Evolutionary conservation across 2,329 filamentous ascomycete species (phyloP).

Genomic region (Mycogone perniciosa): DNA sequence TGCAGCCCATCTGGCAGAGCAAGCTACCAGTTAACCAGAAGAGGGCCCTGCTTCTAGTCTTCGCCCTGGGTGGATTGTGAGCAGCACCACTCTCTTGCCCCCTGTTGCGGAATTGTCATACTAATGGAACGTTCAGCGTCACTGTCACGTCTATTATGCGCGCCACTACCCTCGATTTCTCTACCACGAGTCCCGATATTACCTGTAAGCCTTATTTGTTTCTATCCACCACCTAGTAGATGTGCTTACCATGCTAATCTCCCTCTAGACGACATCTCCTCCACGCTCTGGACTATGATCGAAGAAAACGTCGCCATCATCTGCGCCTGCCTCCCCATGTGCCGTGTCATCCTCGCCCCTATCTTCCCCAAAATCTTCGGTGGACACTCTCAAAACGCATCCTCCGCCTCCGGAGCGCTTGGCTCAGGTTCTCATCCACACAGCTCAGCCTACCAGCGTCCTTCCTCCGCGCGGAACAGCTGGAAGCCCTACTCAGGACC

Average conservation of each 20-base stretch:
- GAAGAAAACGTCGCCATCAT: slow-evolving; percentile 35
- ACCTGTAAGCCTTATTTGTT: slow-evolving; percentile 23
- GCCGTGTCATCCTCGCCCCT: slow-evolving; percentile 31
- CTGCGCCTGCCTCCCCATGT: slow-evolving; percentile 35
- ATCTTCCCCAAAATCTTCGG: slow-evolving; percentile 31
- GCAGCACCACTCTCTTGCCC: slow-evolving; percentile 14
- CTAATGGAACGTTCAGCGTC: slow-evolving; percentile 19
- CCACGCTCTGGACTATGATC: slow-evolving; percentile 34
- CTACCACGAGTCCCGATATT: slow-evolving; percentile 31
- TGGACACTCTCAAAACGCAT: slow-evolving; percentile 9
- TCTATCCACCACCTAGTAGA: not conserved
- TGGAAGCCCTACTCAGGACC: slow-evolving; percentile 30
- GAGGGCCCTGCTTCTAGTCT: slow-evolving; percentile 35
- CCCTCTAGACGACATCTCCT: slow-evolving; percentile 26
- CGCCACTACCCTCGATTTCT: slow-evolving; percentile 33
- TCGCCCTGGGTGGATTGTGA: slow-evolving; percentile 37
- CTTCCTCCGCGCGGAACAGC: slow-evolving; percentile 15
- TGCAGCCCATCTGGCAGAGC: slow-evolving; percentile 40
- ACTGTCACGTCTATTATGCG: slow-evolving; percentile 38
- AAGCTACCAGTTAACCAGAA: slow-evolving; percentile 37
- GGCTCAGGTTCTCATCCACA: slow-evolving; percentile 15
- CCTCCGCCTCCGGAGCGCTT: slow-evolving; percentile 8
- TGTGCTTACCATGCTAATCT: not conserved
- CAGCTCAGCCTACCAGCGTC: slow-evolving; percentile 17
- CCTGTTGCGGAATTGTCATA: not conserved